Evolutionary conservation across 192 early-diverging fungal genomes (phyloP).

Genomic region (Coemansia sp.): DNA sequence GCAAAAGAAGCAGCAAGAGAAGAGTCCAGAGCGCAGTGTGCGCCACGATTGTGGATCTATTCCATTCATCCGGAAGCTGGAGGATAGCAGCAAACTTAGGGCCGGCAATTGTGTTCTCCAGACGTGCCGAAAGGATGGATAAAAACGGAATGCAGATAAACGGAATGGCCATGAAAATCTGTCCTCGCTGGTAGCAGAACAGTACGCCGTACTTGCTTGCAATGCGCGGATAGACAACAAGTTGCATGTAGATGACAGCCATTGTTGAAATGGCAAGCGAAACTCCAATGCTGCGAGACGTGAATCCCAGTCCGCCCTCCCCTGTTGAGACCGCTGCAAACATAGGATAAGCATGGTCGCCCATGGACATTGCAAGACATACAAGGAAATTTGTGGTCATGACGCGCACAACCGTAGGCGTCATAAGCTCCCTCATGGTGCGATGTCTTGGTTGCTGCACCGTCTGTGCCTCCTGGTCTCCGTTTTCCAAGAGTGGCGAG

Average conservation of each 20-base stretch:
- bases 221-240: conserved; percentile 51
- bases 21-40: neutral
- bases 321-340: conserved; percentile 38
- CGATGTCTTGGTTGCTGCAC: conserved; percentile 6
- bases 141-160: conserved; percentile 11
- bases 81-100: neutral
- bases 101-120: neutral
- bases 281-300: conserved; percentile 51
- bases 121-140: conserved; percentile 6
- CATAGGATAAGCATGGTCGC: conserved; percentile 42
- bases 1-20: neutral
- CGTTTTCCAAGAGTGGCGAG: conserved; percentile 11
- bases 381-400: conserved; percentile 27
- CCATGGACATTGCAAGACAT: conserved; percentile 27
- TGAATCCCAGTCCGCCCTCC: conserved; percentile 59
- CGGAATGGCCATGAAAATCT: conserved; percentile 5
- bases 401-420: conserved; percentile 19
- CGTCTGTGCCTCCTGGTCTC: neutral
- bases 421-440: conserved; percentile 17
- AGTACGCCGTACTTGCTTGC: conserved; percentile 50
- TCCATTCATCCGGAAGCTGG: neutral
- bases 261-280: conserved; percentile 47
- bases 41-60: neutral
- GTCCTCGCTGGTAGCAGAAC: conserved; percentile 36
- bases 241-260: conserved; percentile 54